These are phyloP conservation scores for Arthrobotrys conoides DNA, from an alignment of 2,329 filamentous ascomycete genomes.

Conservation along the genomic window DNA sequence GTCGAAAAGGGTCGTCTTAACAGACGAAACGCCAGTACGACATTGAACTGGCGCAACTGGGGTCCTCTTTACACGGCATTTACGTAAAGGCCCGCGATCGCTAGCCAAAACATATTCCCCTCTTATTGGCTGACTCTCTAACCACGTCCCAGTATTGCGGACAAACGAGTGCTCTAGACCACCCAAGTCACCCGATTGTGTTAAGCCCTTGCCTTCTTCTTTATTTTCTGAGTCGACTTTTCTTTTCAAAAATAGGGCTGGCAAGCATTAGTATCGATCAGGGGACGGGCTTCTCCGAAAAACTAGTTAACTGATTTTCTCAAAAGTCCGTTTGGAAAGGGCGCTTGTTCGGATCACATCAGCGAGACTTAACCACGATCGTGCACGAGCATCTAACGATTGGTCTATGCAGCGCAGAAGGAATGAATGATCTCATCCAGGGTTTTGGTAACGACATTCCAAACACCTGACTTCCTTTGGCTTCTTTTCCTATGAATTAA, in stretches of 20 bases:
- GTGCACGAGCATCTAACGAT: conserved; percentile 48
- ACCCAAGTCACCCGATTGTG: conserved; percentile 32
- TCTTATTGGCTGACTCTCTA: conserved; percentile 30
- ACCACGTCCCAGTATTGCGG: conserved; percentile 2
- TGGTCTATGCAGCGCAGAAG: conserved; percentile 48
- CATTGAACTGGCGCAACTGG: conserved; percentile 21
- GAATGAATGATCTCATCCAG: conserved; percentile 56
- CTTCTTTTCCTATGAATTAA: background rate
- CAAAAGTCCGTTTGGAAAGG: background rate
- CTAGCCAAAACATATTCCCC: conserved; percentile 39
- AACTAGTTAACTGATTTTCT: background rate
- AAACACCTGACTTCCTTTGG: conserved; percentile 21
- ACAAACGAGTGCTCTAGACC: conserved; percentile 51
- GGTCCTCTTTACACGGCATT: conserved; percentile 34
- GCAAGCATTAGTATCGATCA: conserved; percentile 21
- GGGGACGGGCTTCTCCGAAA: conserved; percentile 56
- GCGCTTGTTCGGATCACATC: conserved; percentile 15
- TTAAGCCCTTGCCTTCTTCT: conserved; percentile 10
- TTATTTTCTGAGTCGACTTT: background rate
- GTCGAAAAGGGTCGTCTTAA: background rate
- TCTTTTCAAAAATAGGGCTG: conserved; percentile 31
- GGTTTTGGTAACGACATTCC: conserved; percentile 48
- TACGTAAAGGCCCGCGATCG: conserved; percentile 53
- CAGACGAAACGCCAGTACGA: conserved; percentile 1
- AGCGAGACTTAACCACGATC: conserved; percentile 25